phyloP scores from a whole-genome alignment of 2,329 filamentous ascomycete genomes.

The Albifimbria verrucaria region DNA sequence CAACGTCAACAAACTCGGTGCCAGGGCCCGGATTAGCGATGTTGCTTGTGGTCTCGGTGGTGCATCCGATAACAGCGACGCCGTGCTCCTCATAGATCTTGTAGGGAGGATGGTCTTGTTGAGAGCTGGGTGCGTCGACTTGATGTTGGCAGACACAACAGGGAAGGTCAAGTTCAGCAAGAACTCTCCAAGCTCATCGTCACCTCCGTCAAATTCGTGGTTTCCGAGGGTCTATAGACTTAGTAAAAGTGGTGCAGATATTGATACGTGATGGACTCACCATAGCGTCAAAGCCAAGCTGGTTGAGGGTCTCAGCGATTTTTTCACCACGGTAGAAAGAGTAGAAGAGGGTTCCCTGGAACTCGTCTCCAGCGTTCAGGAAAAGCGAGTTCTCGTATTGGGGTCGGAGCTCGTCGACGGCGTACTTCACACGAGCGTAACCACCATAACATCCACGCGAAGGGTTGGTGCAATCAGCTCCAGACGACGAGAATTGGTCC shows the following conservation, averaged over 20 bases:
- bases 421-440: slow-evolving; percentile 61
- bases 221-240: slow-evolving; percentile 51
- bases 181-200: slow-evolving; percentile 60
- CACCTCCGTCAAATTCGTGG: slow-evolving; percentile 65
- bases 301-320: slow-evolving; percentile 63
- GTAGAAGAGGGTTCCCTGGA: slow-evolving; percentile 67
- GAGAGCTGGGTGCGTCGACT: slow-evolving; percentile 55
- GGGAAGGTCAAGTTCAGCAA: slow-evolving; percentile 63
- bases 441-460: slow-evolving; percentile 60
- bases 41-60: slow-evolving; percentile 54
- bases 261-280: background rate
- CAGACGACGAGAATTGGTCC: slow-evolving; percentile 58
- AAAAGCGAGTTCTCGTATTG: slow-evolving; percentile 59
- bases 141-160: slow-evolving; percentile 60
- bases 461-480: slow-evolving; percentile 57
- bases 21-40: slow-evolving; percentile 57
- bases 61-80: slow-evolving; percentile 62
- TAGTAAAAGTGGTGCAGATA: background rate
- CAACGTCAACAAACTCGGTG: slow-evolving; percentile 56
- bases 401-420: slow-evolving; percentile 54
- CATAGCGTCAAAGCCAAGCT: slow-evolving; percentile 65
- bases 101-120: slow-evolving; percentile 63
- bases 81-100: slow-evolving; percentile 60
- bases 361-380: slow-evolving; percentile 67
- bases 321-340: slow-evolving; percentile 65